Conservation (phyloP, 2,329 filamentous ascomycete species). For the Botrytis fabae region DNA sequence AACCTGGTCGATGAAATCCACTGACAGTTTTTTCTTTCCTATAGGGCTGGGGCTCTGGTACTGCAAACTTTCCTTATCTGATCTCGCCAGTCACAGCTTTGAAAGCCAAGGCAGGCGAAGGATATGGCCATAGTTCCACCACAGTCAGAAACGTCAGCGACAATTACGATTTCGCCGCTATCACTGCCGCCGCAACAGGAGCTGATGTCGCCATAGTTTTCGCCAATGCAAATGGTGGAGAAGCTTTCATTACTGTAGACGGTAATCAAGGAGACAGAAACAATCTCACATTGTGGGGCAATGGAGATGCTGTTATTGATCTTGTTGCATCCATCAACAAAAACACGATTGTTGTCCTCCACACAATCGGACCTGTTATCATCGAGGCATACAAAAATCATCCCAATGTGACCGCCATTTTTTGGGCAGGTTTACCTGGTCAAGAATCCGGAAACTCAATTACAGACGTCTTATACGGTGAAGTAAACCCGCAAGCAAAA, state of each 20-base stretch:
- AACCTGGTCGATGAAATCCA: constrained; percentile 53
- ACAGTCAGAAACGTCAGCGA: constrained; percentile 66
- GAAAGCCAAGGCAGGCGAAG: constrained; percentile 59
- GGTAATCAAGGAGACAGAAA: constrained; percentile 85
- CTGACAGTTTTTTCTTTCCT: constrained; percentile 42
- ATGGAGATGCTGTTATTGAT: constrained; percentile 77
- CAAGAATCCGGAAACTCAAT: constrained; percentile 82
- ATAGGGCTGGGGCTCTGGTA: constrained; percentile 77
- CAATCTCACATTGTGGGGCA: constrained; percentile 86
- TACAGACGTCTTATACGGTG: constrained; percentile 77
- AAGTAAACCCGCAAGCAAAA: constrained; percentile 73
- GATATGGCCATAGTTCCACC: constrained; percentile 56
- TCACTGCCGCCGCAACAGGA: constrained; percentile 66
- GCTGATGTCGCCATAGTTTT: constrained; percentile 79
- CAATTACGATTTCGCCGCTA: constrained; percentile 52
- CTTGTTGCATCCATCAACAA: constrained; percentile 74
- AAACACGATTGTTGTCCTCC: constrained; percentile 90
- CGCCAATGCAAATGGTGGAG: constrained; percentile 81
- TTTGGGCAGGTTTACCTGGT: constrained; percentile 82
- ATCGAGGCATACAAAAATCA: constrained; percentile 72
- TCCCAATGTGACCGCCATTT: constrained; percentile 78
- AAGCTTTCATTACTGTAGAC: constrained; percentile 81
- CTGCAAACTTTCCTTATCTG: constrained; percentile 72
- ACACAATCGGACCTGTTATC: constrained; percentile 79
- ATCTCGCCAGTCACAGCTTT: constrained; percentile 72